phyloP scores from a whole-genome alignment of 768 basidiomycete species.

The Mycena chlorophos region DNA sequence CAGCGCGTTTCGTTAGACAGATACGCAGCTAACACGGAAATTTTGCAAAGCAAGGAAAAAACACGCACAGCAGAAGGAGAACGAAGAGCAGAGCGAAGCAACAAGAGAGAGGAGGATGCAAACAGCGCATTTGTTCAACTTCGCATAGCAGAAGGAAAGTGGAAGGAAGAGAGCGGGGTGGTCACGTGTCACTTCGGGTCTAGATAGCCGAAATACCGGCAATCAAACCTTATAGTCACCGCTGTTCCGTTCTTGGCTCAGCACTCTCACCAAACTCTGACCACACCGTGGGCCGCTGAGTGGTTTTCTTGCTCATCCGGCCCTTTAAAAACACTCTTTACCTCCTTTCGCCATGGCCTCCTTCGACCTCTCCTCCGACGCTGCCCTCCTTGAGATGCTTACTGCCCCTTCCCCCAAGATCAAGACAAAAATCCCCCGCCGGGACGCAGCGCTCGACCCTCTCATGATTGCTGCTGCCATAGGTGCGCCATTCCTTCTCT shows the following conservation, averaged over 20 bases:
- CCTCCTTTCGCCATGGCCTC: constrained; percentile 12
- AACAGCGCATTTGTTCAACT: no score
- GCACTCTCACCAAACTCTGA: no score
- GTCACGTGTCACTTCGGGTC: no score
- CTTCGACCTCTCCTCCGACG: constrained; percentile 43
- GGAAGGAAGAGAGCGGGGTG: no score
- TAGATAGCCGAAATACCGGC: no score
- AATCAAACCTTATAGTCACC: no score
- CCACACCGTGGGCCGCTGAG: no score
- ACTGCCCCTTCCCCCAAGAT: constrained; percentile 48
- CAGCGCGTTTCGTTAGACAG: background rate
- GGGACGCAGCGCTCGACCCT: constrained; percentile 77
- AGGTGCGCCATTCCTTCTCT: constrained; percentile 6
- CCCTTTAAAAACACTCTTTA: constrained; percentile 5
- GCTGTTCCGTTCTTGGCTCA: no score
- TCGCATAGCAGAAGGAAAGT: no score
- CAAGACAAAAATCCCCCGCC: constrained; percentile 49
- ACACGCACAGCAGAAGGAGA: background rate
- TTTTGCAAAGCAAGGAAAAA: background rate
- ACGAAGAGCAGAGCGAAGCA: no score
- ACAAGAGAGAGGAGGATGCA: no score
- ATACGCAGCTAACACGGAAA: background rate
- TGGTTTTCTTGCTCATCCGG: background rate
- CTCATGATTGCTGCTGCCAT: constrained; percentile 72
- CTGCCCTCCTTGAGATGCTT: constrained; percentile 65